phyloP scores from a whole-genome alignment of 2,329 filamentous ascomycete genomes.

The Colletotrichum karsti region DNA sequence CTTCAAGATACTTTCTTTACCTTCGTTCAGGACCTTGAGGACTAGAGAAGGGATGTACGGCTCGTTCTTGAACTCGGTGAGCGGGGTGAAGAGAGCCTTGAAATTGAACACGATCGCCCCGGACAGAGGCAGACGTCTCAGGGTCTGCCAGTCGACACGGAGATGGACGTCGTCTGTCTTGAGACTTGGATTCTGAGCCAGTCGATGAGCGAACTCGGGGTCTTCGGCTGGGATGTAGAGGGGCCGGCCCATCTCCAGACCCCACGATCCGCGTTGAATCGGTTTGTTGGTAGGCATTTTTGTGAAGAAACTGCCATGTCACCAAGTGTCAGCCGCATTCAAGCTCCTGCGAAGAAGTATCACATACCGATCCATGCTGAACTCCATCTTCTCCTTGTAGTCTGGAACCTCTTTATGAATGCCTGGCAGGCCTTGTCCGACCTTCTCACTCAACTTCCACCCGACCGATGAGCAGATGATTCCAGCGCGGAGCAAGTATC shows the following conservation, averaged over 20 bases:
- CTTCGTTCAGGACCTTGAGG: slow-evolving; percentile 74
- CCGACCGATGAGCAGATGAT: slow-evolving; percentile 82
- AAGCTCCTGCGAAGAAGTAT: rapidly evolving
- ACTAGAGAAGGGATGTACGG: slow-evolving; percentile 76
- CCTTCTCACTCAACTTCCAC: slow-evolving; percentile 80
- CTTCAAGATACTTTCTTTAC: slow-evolving; percentile 73
- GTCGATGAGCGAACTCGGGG: slow-evolving; percentile 68
- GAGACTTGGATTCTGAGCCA: slow-evolving; percentile 65
- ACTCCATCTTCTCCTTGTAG: slow-evolving; percentile 87
- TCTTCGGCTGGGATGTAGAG: slow-evolving; percentile 78
- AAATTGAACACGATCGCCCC: slow-evolving; percentile 86
- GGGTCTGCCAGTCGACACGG: slow-evolving; percentile 88
- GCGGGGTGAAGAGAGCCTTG: slow-evolving; percentile 83
- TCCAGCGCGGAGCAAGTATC: slow-evolving; percentile 79
- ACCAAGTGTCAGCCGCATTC: not conserved
- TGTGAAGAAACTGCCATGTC: slow-evolving; percentile 72
- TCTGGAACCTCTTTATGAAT: slow-evolving; percentile 83
- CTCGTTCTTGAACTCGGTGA: slow-evolving; percentile 75
- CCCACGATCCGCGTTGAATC: slow-evolving; percentile 88
- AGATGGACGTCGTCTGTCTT: slow-evolving; percentile 69
- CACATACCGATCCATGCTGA: slow-evolving; percentile 81
- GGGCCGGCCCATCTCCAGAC: slow-evolving; percentile 78
- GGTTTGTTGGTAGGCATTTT: slow-evolving; percentile 78
- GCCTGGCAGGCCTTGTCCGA: slow-evolving; percentile 73
- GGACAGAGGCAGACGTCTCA: slow-evolving; percentile 80